These are phyloP conservation scores for Trichophyton equinum DNA, from an alignment of 2,329 filamentous ascomycete species.

Conservation along the genomic window DNA sequence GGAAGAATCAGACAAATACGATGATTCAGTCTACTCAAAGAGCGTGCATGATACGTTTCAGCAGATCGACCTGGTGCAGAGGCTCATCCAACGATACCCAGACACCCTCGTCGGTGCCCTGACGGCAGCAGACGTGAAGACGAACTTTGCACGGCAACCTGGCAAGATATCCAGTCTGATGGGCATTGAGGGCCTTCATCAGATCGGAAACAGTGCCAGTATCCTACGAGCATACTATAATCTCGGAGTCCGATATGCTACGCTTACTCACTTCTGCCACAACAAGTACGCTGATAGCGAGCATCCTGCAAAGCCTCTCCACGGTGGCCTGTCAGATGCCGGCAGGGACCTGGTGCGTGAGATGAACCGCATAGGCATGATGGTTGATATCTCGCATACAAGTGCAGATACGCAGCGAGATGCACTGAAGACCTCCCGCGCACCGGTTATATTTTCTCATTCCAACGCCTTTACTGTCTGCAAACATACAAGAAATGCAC, in stretches of 20 bases:
- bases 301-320: constrained; percentile 32
- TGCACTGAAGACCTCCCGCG: constrained; percentile 59
- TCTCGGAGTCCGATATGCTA: constrained; percentile 75
- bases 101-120: constrained; percentile 48
- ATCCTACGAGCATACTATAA: constrained; percentile 61
- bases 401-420: constrained; percentile 73
- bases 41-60: constrained; percentile 56
- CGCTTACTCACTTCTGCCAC: constrained; percentile 86
- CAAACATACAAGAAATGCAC: constrained; percentile 81
- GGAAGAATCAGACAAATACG: constrained; percentile 6
- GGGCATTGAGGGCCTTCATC: constrained; percentile 78
- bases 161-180: constrained; percentile 63
- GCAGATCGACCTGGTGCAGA: constrained; percentile 61
- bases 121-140: constrained; percentile 42
- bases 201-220: constrained; percentile 66
- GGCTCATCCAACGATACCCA: constrained; percentile 53
- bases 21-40: constrained; percentile 22
- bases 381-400: constrained; percentile 79
- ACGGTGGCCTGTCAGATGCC: constrained; percentile 56
- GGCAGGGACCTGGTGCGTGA: constrained; percentile 62
- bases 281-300: constrained; percentile 83
- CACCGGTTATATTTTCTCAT: constrained; percentile 82
- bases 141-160: constrained; percentile 50
- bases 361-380: constrained; percentile 90
- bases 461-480: constrained; percentile 70